phyloP scores from a whole-genome alignment of 257 asterid genomes.

The Nicotiana paniculata region DNA sequence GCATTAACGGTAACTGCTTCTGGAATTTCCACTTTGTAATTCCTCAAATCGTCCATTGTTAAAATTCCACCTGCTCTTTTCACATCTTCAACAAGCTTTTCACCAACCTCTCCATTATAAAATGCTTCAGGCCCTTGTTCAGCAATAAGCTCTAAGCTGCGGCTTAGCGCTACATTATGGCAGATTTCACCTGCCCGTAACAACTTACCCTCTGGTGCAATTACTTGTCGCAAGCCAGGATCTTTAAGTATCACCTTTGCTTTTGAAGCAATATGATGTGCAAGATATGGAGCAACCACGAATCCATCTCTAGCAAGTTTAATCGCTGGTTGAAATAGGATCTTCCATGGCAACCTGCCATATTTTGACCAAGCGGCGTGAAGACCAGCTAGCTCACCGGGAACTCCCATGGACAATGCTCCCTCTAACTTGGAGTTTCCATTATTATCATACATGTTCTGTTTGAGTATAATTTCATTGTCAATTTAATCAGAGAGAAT shows the following conservation, averaged over 20 bases:
- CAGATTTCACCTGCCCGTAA: conserved; percentile 66
- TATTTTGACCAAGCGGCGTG: conserved; percentile 62
- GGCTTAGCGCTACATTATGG: conserved; percentile 73
- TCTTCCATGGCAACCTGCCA: conserved; percentile 76
- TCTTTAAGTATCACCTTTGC: conserved; percentile 38
- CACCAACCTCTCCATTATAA: conserved; percentile 69
- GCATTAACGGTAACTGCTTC: conserved; percentile 48
- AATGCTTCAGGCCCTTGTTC: conserved; percentile 70
- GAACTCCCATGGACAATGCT: conserved; percentile 76
- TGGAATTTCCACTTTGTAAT: conserved; percentile 44
- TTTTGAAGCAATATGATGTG: conserved; percentile 17
- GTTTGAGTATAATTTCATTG: conserved; percentile 10
- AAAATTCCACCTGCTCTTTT: conserved; percentile 68
- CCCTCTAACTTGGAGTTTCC: conserved; percentile 42
- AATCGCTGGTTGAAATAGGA: conserved; percentile 62
- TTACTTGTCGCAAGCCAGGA: conserved; percentile 55
- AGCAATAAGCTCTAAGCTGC: conserved; percentile 56
- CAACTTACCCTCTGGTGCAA: conserved; percentile 64
- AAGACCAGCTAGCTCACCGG: conserved; percentile 93
- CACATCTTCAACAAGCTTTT: conserved; percentile 56
- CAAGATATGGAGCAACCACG: conserved; percentile 51
- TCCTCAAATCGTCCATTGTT: conserved; percentile 77
- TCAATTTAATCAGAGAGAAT: background rate
- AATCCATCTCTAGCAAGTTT: conserved; percentile 83
- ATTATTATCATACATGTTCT: conserved; percentile 76